Percentiles rank a stretch among this genome's conserved stretches.
phyloP scores from a whole-genome alignment of 495 filamentous ascomycete genomes.

The Apiosordaria backusii region DNA sequence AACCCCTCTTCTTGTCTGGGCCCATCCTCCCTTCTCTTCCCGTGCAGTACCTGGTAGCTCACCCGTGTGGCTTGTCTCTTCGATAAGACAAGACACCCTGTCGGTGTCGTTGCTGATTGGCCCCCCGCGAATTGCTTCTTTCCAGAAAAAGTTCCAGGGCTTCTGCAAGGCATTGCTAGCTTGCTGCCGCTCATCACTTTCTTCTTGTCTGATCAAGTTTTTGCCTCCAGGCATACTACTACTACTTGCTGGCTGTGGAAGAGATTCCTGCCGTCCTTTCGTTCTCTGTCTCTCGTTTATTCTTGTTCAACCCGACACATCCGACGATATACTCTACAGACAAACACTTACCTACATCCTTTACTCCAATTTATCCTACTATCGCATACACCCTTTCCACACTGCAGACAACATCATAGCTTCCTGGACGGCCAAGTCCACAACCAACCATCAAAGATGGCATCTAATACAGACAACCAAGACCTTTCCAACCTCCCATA shows the following conservation, averaged over 20 bases:
- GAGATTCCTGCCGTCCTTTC: slow-evolving; percentile 1
- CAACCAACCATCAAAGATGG: neutral
- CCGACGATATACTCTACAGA: neutral
- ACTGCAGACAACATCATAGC: neutral
- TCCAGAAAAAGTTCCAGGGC: slow-evolving; percentile 2
- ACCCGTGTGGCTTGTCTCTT: neutral
- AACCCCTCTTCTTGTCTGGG: too few species aligned
- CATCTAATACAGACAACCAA: slow-evolving; percentile 27
- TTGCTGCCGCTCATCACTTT: neutral
- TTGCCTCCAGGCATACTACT: neutral
- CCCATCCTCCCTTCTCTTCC: neutral
- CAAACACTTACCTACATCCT: neutral
- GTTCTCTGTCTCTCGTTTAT: neutral
- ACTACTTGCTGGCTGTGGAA: neutral
- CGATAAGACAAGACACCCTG: slow-evolving; percentile 3
- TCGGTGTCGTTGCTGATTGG: slow-evolving; percentile 5
- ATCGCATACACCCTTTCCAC: neutral
- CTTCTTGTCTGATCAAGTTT: neutral
- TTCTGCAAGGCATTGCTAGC: slow-evolving; percentile 9
- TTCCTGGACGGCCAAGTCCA: neutral
- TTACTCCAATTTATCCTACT: too few species aligned
- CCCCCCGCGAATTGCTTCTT: slow-evolving; percentile 11
- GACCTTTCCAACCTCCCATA: slow-evolving; percentile 47
- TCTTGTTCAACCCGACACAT: neutral
- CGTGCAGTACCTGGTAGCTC: neutral